Percentiles rank a stretch among this genome's conserved stretches.
These are phyloP conservation scores for Eucalyptus pumila DNA, from an alignment of 345 rosid genomes.

Conservation along the genomic window DNA sequence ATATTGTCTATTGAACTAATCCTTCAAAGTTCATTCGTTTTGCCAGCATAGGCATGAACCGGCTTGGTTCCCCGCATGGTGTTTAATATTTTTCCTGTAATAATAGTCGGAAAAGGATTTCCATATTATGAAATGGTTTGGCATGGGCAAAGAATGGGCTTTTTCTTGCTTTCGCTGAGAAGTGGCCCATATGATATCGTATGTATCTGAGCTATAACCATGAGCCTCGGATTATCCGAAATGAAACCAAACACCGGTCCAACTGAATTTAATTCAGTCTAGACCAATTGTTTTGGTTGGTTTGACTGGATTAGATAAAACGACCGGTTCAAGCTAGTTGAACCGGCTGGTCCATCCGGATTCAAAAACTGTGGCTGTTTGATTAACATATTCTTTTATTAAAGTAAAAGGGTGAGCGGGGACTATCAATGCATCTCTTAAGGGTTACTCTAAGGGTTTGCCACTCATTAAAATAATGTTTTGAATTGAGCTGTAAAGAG, in stretches of 20 bases:
- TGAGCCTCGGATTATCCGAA: neutral
- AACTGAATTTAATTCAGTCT: neutral
- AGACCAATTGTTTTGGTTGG: neutral
- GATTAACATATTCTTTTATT: neutral
- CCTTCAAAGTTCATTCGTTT: neutral
- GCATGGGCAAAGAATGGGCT: neutral
- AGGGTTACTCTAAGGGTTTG: neutral
- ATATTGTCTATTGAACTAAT: neutral
- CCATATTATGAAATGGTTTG: neutral
- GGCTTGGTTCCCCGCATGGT: neutral
- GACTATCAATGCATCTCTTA: neutral
- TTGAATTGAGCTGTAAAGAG: neutral
- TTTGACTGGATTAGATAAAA: neutral
- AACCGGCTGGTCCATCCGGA: neutral
- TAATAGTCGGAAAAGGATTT: neutral
- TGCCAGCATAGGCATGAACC: neutral
- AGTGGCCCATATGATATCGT: neutral
- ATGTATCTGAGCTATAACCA: neutral
- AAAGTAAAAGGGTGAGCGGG: neutral
- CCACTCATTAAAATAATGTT: neutral
- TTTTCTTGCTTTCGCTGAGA: neutral
- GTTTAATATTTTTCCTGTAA: neutral
- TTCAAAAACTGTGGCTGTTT: neutral
- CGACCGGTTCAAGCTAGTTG: neutral
- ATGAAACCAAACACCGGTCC: neutral